A percentile compares a stretch with the other conserved stretches of the same genome.
Conservation (phyloP, 768 basidiomycete species). For the Lepiota brunneoincarnata region DNA sequence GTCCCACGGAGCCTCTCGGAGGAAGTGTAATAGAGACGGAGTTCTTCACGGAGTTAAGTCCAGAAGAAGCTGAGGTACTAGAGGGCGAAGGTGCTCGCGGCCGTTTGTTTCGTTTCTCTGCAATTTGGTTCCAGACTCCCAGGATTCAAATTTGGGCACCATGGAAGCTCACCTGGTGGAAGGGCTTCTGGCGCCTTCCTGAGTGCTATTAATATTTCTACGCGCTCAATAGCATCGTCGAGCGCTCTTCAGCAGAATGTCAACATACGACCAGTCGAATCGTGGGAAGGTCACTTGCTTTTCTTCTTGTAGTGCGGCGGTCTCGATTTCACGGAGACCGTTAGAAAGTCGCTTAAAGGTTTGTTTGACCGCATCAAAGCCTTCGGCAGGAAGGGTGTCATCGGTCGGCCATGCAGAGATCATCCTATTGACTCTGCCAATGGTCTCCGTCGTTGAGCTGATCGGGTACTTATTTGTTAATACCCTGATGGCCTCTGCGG, state of each 20-base stretch:
- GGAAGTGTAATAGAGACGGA: slow-evolving; percentile 55
- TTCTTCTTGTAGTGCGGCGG: slow-evolving; percentile 56
- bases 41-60: slow-evolving; percentile 27
- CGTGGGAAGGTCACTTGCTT: slow-evolving; percentile 41
- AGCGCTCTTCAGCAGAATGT: slow-evolving; percentile 49
- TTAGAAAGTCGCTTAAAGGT: slow-evolving; percentile 60
- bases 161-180: slow-evolving; percentile 46
- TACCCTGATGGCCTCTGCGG: slow-evolving; percentile 52
- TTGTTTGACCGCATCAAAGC: slow-evolving; percentile 59
- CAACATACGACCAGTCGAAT: neutral
- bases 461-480: slow-evolving; percentile 55
- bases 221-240: slow-evolving; percentile 66
- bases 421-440: slow-evolving; percentile 71
- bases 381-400: slow-evolving; percentile 65
- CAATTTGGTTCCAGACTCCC: neutral
- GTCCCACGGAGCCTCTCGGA: slow-evolving; percentile 56
- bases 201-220: slow-evolving; percentile 69
- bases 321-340: slow-evolving; percentile 62
- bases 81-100: slow-evolving; percentile 69
- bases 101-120: slow-evolving; percentile 79
- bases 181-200: slow-evolving; percentile 64
- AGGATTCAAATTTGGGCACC: neutral
- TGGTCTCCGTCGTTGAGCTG: slow-evolving; percentile 49
- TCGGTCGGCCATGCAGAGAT: slow-evolving; percentile 72
- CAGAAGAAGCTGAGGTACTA: slow-evolving; percentile 45